Base-by-base conservation (phyloP, 208 protist genomes). In the Trypanosoma theileri region DNA sequence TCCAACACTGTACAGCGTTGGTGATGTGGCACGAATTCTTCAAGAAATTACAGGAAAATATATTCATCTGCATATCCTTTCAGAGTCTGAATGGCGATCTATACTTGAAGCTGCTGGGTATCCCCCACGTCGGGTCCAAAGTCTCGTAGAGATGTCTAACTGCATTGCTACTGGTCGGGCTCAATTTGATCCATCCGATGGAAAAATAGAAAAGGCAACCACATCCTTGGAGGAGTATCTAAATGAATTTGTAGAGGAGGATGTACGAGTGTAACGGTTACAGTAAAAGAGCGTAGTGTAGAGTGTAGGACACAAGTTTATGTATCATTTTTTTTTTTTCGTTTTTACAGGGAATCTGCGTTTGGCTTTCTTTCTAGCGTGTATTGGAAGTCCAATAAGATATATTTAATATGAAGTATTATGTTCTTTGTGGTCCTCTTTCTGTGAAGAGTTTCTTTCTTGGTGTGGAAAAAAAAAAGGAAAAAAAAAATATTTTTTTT, bases 81-180 rank as follows among this genome's bases (percentile, higher is more conserved):
- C 12, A 56, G 52, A 22, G 19, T 22, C 52, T 14, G 19, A 26
- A 31, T 56, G 19, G 24, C 52, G 22, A 21, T 12, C 19, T 14
- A 16, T 24, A 31, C 24, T 22, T n/a, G 19, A 12, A 3, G 12
- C 52, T 24, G 1, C 11, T 56, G 24, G 24, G n/a, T 21, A 24
- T 56, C 52, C 52, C 1, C 52, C 52, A 11, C 24, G 52, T 31
- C 52, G 52, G 1, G 52, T 31, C 1, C 52, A 56, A n/a, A 35
- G 22, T 56, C n/a, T 56, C 8, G 12, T 56, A 12, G 52, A 56
- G n/a, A 56, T 56, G 52, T 35, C 22, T 14, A 56, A 56, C n/a
- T 56, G 17, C n/a, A 56, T 56, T 2, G 19, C 11, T 17, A 35
- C 52, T 24, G 22, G 24, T 3, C 52, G 19, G 8, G 19, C 52